phyloP scores from a whole-genome alignment of 495 filamentous ascomycete genomes.

The Aspergillus taichungensis region DNA sequence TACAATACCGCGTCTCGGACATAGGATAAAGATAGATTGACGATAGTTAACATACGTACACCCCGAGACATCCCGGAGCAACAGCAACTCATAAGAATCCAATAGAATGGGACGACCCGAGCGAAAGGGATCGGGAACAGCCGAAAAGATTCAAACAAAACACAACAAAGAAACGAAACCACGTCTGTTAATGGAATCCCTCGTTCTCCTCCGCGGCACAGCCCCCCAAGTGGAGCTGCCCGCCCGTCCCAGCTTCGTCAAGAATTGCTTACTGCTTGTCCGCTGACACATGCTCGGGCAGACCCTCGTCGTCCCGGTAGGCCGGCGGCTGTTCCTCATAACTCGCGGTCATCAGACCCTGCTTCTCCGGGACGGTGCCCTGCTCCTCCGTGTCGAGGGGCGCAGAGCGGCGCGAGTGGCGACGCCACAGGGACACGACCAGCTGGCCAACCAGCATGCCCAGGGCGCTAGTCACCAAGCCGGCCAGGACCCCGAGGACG shows the following conservation, averaged over 20 bases:
- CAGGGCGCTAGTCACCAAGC: slow-evolving; percentile 41
- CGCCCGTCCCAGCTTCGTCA: neutral
- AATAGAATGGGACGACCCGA: too few relatives aligned
- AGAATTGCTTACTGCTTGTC: slow-evolving; percentile 22
- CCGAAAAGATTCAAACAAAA: too few relatives aligned
- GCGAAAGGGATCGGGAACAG: too few relatives aligned
- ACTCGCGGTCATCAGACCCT: slow-evolving; percentile 29
- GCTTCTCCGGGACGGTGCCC: slow-evolving; percentile 32
- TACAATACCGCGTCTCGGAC: too few relatives aligned
- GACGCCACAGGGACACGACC: slow-evolving; percentile 42
- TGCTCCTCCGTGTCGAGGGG: slow-evolving; percentile 24
- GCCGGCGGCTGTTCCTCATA: slow-evolving; percentile 24
- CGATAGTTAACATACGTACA: too few relatives aligned
- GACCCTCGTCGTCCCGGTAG: slow-evolving; percentile 22
- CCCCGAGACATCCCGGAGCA: too few relatives aligned
- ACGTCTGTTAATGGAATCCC: neutral
- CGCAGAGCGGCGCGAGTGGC: slow-evolving; percentile 26
- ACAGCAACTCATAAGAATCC: too few relatives aligned
- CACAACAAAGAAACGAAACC: too few relatives aligned
- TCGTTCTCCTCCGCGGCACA: neutral
- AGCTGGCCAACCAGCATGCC: slow-evolving; percentile 46
- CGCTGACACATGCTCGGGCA: slow-evolving; percentile 9
- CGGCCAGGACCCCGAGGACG: slow-evolving; percentile 39
- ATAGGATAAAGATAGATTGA: too few relatives aligned
- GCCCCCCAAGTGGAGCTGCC: neutral